Percentiles rank a stretch among this genome's conserved stretches.
Evolutionary conservation across 225 moss, liverwort and hornwort species (phyloP).

Genomic region (Straminergon stramineum): DNA sequence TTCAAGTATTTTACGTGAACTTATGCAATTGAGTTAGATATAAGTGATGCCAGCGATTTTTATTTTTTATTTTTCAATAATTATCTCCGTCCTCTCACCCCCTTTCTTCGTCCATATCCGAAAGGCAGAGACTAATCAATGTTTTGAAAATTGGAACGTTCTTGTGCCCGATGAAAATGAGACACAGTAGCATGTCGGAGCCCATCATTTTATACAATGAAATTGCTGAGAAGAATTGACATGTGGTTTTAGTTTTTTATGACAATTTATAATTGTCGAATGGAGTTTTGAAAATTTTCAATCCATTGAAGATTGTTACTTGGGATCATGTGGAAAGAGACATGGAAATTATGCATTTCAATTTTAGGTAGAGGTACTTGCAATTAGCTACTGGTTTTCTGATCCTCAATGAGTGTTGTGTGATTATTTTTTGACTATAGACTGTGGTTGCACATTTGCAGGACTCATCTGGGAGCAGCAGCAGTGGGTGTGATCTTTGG

Average conservation of each 20-base stretch:
- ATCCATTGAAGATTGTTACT: not conserved
- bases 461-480: constrained; percentile 83
- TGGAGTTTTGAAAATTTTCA: not conserved
- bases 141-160: not conserved
- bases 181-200: not conserved
- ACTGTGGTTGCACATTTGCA: constrained; percentile 15
- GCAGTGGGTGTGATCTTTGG: constrained; percentile 65
- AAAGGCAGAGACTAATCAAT: not conserved
- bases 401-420: not conserved
- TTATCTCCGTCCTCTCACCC: not conserved
- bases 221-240: not conserved
- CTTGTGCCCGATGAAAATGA: not conserved
- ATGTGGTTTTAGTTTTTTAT: not conserved
- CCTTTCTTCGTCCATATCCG: not conserved
- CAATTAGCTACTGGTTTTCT: not conserved
- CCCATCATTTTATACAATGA: not conserved
- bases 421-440: not conserved
- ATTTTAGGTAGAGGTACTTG: not conserved
- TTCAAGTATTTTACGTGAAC: not conserved
- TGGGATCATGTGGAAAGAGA: not conserved
- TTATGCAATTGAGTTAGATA: not conserved
- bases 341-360: not conserved
- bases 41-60: not conserved
- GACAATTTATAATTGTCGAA: not conserved
- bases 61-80: not conserved